Conservation (phyloP, 2,329 filamentous ascomycete species). For the Biscogniauxia sp. region DNA sequence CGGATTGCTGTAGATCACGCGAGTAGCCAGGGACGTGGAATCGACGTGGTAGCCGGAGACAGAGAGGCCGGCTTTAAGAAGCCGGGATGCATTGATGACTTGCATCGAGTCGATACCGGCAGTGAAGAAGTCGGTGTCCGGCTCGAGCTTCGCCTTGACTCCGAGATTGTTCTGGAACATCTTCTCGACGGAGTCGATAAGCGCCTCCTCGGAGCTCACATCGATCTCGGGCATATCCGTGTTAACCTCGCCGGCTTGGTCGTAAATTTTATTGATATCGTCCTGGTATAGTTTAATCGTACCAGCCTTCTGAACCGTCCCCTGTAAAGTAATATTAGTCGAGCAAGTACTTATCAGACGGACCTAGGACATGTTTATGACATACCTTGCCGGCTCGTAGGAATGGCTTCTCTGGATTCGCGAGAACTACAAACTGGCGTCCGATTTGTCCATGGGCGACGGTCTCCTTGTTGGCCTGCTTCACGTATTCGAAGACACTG, state of each 20-base stretch:
- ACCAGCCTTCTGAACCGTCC: slow-evolving; percentile 41
- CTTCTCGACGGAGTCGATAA: slow-evolving; percentile 30
- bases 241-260: slow-evolving; percentile 16
- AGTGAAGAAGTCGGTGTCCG: slow-evolving; percentile 39
- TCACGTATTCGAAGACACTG: slow-evolving; percentile 42
- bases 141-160: slow-evolving; percentile 25
- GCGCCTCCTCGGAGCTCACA: slow-evolving; percentile 26
- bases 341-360: neutral
- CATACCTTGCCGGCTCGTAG: slow-evolving; percentile 39
- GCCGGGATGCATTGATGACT: slow-evolving; percentile 36
- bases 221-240: slow-evolving; percentile 28
- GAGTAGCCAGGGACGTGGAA: slow-evolving; percentile 35
- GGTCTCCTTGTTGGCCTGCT: slow-evolving; percentile 41
- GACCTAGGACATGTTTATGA: neutral
- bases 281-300: slow-evolving; percentile 41
- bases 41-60: slow-evolving; percentile 33
- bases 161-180: slow-evolving; percentile 31
- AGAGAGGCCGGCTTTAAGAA: slow-evolving; percentile 36
- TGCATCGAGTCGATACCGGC: slow-evolving; percentile 42
- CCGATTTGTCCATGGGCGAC: slow-evolving; percentile 47
- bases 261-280: slow-evolving; percentile 44
- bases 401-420: slow-evolving; percentile 42
- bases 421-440: slow-evolving; percentile 38
- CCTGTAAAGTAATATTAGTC: slow-evolving; percentile 16
- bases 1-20: slow-evolving; percentile 39